These are phyloP conservation scores for Kandelia obovata DNA, from an alignment of 345 rosid genomes.

Conservation along the genomic window DNA sequence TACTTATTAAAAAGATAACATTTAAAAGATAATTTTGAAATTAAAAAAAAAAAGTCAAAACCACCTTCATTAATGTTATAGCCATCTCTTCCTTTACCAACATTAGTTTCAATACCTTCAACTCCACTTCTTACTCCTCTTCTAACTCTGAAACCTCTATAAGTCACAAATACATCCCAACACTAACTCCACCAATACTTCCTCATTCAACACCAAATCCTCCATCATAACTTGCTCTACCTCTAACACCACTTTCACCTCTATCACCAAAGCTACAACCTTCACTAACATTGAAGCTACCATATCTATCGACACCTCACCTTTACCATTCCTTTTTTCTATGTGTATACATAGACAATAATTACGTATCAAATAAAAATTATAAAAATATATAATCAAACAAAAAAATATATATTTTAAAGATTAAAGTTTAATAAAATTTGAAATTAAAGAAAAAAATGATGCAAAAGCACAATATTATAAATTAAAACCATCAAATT, in stretches of 20 bases:
- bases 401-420: too few species aligned
- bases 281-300: neutral
- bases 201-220: neutral
- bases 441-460: too few species aligned
- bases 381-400: too few species aligned
- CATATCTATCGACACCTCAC: neutral
- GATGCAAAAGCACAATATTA: too few species aligned
- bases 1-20: too few species aligned
- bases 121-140: neutral
- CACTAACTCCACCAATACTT: neutral
- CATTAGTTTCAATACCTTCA: neutral
- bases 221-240: neutral
- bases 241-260: neutral
- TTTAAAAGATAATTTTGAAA: too few species aligned
- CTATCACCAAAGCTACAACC: neutral
- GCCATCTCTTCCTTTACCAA: neutral
- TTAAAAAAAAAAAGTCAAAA: too few species aligned
- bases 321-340: neutral
- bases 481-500: too few species aligned
- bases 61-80: conserved; percentile 1
- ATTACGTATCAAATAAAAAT: too few species aligned
- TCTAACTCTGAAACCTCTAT: neutral
- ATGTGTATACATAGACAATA: too few species aligned
- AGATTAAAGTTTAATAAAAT: too few species aligned
- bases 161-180: neutral